These are phyloP conservation scores for Auricularia sp. DNA, from an alignment of 768 basidiomycete genomes.

Conservation along the genomic window DNA sequence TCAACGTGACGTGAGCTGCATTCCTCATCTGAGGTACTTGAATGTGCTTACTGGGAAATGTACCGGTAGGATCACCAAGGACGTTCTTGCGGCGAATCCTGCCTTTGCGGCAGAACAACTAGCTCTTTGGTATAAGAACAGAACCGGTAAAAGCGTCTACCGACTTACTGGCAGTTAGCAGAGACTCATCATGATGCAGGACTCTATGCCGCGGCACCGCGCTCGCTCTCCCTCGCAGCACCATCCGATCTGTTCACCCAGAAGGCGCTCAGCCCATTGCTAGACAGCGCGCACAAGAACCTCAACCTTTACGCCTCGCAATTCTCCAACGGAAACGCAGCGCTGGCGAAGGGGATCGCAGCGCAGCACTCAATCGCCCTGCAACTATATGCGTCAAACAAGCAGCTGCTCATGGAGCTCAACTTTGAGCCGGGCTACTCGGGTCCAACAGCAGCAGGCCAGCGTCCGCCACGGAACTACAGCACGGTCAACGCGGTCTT, in stretches of 20 bases:
- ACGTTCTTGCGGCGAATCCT: slow-evolving; percentile 3
- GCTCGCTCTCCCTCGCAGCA: slow-evolving; percentile 7
- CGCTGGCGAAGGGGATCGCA: slow-evolving; percentile 8
- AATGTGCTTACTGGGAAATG: neutral
- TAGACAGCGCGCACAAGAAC: neutral
- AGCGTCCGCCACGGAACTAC: slow-evolving; percentile 5
- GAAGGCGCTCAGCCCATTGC: slow-evolving; percentile 1
- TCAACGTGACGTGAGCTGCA: slow-evolving; percentile 5
- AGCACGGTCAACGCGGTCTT: slow-evolving; percentile 8
- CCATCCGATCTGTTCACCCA: slow-evolving; percentile 5
- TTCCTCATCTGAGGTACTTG: neutral
- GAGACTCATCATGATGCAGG: neutral
- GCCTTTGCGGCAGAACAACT: slow-evolving; percentile 8
- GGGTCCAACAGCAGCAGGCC: slow-evolving; percentile 4
- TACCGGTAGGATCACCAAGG: slow-evolving; percentile 1
- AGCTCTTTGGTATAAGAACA: slow-evolving; percentile 9
- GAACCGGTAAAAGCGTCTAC: slow-evolving; percentile 1
- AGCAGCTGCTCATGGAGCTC: slow-evolving; percentile 7
- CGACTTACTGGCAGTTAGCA: no score
- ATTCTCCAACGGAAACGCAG: slow-evolving; percentile 8
- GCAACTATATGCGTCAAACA: slow-evolving; percentile 4
- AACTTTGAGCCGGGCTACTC: slow-evolving; percentile 10
- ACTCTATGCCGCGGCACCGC: slow-evolving; percentile 6
- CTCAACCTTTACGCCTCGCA: neutral
- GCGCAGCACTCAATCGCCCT: slow-evolving; percentile 6